phyloP scores from a whole-genome alignment of 129 eudicot genomes.

The Flaveria ramosissima region DNA sequence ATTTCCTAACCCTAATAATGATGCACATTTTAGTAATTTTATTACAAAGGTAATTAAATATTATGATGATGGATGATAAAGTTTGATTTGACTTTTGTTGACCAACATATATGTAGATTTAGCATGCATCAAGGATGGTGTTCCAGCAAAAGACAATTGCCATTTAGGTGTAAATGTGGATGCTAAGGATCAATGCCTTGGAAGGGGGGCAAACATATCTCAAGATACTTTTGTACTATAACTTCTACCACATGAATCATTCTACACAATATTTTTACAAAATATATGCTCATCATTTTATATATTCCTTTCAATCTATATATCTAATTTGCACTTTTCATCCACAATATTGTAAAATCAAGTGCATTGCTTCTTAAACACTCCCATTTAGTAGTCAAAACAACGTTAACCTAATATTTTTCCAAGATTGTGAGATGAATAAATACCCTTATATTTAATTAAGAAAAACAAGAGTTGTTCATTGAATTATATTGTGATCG shows the following conservation, averaged over 20 bases:
- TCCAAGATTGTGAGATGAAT: not conserved
- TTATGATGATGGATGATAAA: conserved; percentile 21
- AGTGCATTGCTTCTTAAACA: not conserved
- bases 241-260: conserved; percentile 6
- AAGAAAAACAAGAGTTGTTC: no score
- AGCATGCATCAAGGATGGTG: conserved; percentile 30
- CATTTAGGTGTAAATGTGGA: conserved; percentile 39
- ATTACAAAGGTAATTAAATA: conserved; percentile 8
- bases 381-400: not conserved
- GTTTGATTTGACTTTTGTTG: conserved; percentile 30
- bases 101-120: conserved; percentile 21
- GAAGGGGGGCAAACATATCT: conserved; percentile 28
- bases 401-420: not conserved
- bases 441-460: no score
- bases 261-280: conserved; percentile 1
- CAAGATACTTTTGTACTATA: conserved; percentile 28
- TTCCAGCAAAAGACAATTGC: conserved; percentile 31
- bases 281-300: conserved; percentile 24
- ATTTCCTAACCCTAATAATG: conserved; percentile 24
- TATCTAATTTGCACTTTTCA: not conserved
- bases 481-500: not conserved
- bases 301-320: conserved; percentile 22
- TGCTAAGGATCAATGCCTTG: conserved; percentile 39
- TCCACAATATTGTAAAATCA: not conserved
- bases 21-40: conserved; percentile 13